Base-by-base conservation (phyloP, 495 filamentous ascomycete genomes). In the Penicillium simplicissimum region DNA sequence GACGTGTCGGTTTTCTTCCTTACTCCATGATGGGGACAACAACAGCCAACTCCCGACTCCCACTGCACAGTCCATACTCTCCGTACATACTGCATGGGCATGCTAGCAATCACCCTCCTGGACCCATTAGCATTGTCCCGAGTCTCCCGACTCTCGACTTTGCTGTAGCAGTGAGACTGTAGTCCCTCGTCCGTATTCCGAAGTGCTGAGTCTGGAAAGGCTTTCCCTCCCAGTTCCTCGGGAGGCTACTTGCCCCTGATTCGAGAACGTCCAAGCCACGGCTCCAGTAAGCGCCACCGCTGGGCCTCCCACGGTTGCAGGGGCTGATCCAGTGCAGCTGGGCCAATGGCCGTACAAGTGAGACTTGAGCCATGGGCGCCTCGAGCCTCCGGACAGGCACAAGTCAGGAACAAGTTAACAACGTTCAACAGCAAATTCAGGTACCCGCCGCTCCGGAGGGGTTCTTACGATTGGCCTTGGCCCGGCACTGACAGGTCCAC, bases 391-490 rank as follows among this genome's bases (percentile, higher is more conserved):
- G 60, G 66, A 58, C 61, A 57, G 25, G 47, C 28, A 25, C 23
- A 31, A 31, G 28, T 31, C 28, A 31, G 28, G 28, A 7, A 31
- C 28, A 31, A 31, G 28, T 31, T 7, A 31, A 56, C 49, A 37
- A n/a, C 55, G 68, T 71, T 23, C 17, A 45, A 21, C 17, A 23
- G 8, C 17, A 43, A 25, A 45, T 45, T 67, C 68, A 71, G 68
- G 68, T 71, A 71, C 68, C 68, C 68, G 68, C 68, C 55, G n/a
- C n/a, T n/a, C n/a, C n/a, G 13, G 21, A 3, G 13, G 13, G 4
- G 28, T 34, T 15, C 3, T 58, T 59, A 45, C 69, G 63, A 71
- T 71, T 71, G 68, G 68, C 10, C 11, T 17, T 25, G 23, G 0
- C 3, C 4, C 17, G 21, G 49, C 55, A 23, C 60, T 71, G 69